Evolutionary conservation across 2,329 filamentous ascomycete species (phyloP), one percentile per base, ranked within the genome.

Genomic region (Trichoderma sp.): DNA sequence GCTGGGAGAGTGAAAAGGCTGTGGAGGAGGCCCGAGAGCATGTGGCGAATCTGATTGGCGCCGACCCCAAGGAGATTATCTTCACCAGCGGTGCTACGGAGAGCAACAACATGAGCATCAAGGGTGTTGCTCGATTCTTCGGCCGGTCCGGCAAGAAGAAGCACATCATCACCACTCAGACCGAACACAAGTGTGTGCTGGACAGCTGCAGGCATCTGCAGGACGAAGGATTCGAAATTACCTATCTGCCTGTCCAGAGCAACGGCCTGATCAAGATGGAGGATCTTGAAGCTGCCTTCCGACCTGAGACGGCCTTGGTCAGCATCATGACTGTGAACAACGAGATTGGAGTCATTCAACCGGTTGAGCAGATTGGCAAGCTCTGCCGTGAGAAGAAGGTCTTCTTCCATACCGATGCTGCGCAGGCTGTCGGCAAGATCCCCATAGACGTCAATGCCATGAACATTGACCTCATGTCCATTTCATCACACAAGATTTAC

Each of bases 301-400:
- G 92, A 69, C 94, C 94, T 0, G 94, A 98, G 69, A 99, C 95
- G 15, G 90, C 89, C 52, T 83, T 99, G 34, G 94, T 98, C 79
- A 97, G 94, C 77, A 92, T 99, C 80, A 99, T 99, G 95, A 90
- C 95, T 1, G 95, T 99, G 75, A 99, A 99, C 84, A 99, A 99
- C 79, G 95, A 99, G 81, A 98, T 99, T 75, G 95, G 95, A 76
- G 95, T 99, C n/a, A 96, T 99, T 68, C 95, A 99, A 80, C 95
- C 95, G 1, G 82, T 99, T 68, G 92, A 93, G 74, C 89, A 97
- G 81, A 99, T 99, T 77, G 95, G 95, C 75, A 91, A 90, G 80
- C 84, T 99, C 15, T 99, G 95, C 80, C 89, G 95, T 60, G 86
- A 89, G 65, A 95, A 92, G 80, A 97, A 97, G 84, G 85, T 97